A percentile compares a stretch with the other conserved stretches of the same genome.
These are phyloP conservation scores for Mycosarcoma mackinlayi DNA, from an alignment of 1,284 basidiomycete species.

Conservation along the genomic window DNA sequence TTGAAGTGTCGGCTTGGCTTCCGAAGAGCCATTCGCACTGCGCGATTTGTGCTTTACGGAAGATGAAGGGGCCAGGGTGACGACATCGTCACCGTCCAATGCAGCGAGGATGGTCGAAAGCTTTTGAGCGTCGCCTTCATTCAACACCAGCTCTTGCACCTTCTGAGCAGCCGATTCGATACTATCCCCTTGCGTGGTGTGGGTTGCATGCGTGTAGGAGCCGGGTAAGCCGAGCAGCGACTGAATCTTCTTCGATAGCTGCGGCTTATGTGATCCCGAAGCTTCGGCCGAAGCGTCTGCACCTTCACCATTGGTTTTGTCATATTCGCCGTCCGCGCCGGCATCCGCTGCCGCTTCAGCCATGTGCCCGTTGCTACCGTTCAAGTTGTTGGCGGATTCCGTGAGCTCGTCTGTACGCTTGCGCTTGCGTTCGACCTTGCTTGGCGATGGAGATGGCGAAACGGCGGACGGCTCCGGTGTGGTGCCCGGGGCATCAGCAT, in stretches of 20 bases:
- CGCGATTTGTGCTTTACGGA: constrained; percentile 19
- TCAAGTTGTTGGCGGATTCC: constrained; percentile 4
- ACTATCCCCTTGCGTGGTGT: not conserved
- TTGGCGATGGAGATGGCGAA: constrained; percentile 34
- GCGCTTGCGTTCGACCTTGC: constrained; percentile 41
- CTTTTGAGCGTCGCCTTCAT: constrained; percentile 26
- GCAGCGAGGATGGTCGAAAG: constrained; percentile 13
- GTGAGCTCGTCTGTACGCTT: constrained; percentile 29
- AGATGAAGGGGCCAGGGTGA: not conserved
- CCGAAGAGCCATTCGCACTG: not conserved
- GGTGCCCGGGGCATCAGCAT: constrained; percentile 30
- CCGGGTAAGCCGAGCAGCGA: constrained; percentile 33
- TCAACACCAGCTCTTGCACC: constrained; percentile 22
- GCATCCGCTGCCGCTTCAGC: not conserved
- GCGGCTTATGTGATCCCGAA: constrained; percentile 2
- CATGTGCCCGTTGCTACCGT: constrained; percentile 9
- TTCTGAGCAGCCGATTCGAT: constrained; percentile 6
- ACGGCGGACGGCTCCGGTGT: constrained; percentile 34
- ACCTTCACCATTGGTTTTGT: not conserved
- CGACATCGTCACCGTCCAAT: constrained; percentile 10
- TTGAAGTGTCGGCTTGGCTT: constrained; percentile 3
- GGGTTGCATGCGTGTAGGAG: constrained; percentile 5
- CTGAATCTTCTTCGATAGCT: constrained; percentile 23
- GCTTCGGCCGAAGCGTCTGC: not conserved
- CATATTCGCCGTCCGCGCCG: not conserved